phyloP scores from a whole-genome alignment of 768 basidiomycete genomes.

The Tylopilus vinaceipallidus region DNA sequence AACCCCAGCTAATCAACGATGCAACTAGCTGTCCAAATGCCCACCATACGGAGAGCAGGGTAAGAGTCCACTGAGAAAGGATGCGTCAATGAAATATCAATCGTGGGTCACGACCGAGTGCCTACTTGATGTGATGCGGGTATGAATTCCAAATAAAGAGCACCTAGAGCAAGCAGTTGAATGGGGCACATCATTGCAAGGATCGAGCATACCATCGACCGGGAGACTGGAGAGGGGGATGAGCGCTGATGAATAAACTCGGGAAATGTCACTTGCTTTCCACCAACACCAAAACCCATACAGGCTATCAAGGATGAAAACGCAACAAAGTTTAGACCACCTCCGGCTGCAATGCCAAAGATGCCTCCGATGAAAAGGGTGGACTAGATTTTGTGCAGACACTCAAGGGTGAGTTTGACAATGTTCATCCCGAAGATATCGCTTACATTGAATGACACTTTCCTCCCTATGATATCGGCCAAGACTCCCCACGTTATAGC shows the following conservation, averaged over 20 bases:
- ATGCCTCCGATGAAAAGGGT: slow-evolving; percentile 40
- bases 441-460: slow-evolving; percentile 41
- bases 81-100: not conserved
- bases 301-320: slow-evolving; percentile 47
- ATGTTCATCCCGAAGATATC: not conserved
- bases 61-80: slow-evolving; percentile 46
- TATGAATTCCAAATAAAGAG: slow-evolving; percentile 45
- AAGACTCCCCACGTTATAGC: slow-evolving; percentile 48
- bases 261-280: slow-evolving; percentile 39
- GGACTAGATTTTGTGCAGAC: slow-evolving; percentile 13
- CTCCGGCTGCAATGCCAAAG: slow-evolving; percentile 52
- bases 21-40: slow-evolving; percentile 49
- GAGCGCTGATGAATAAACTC: slow-evolving; percentile 17
- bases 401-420: not conserved
- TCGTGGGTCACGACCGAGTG: not conserved
- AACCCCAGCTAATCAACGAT: slow-evolving; percentile 52
- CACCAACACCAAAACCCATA: slow-evolving; percentile 50
- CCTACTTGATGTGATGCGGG: slow-evolving; percentile 39
- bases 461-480: slow-evolving; percentile 48
- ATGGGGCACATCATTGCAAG: not conserved
- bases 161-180: slow-evolving; percentile 30
- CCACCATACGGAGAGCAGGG: slow-evolving; percentile 56
- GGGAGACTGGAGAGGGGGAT: slow-evolving; percentile 34
- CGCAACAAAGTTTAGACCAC: slow-evolving; percentile 42
- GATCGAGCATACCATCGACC: slow-evolving; percentile 40